Conservation (phyloP, 257 asterid genomes). For the Rehmannia glutinosa region DNA sequence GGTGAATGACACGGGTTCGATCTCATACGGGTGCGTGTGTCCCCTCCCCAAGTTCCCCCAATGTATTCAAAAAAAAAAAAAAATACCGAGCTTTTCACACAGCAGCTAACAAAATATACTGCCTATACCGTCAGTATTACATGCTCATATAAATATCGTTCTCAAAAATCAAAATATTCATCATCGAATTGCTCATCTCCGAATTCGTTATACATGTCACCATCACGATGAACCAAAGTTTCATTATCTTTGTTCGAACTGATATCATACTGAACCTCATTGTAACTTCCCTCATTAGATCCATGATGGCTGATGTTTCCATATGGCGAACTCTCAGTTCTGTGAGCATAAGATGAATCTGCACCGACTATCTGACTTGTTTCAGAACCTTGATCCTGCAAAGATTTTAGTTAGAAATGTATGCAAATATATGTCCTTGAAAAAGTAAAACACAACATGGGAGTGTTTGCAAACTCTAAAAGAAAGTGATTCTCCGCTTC, state of each 20-base stretch:
- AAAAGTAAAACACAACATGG: not conserved
- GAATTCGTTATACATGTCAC: slow-evolving; percentile 4
- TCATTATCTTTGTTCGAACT: slow-evolving; percentile 11
- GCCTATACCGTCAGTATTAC: not conserved
- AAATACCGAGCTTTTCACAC: too few relatives aligned
- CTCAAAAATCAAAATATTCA: slow-evolving; percentile 17
- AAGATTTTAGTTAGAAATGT: not conserved
- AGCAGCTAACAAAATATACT: not conserved
- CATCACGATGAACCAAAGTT: not conserved
- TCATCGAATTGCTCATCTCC: slow-evolving; percentile 19
- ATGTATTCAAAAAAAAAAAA: too few relatives aligned
- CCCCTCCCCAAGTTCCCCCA: too few relatives aligned
- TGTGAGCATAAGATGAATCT: slow-evolving; percentile 5
- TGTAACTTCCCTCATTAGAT: slow-evolving; percentile 4
- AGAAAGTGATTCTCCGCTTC: too few relatives aligned
- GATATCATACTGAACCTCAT: slow-evolving; percentile 20
- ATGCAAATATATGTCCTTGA: not conserved
- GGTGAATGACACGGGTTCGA: too few relatives aligned
- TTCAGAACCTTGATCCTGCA: slow-evolving; percentile 28
- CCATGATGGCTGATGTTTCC: not conserved
- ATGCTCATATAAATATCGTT: not conserved
- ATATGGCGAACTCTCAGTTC: slow-evolving; percentile 2
- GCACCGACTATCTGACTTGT: not conserved
- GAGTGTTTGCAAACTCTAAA: too few relatives aligned
- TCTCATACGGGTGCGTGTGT: too few relatives aligned